phyloP scores from a whole-genome alignment of 345 rosid genomes.

The Moricandia moricandioides region DNA sequence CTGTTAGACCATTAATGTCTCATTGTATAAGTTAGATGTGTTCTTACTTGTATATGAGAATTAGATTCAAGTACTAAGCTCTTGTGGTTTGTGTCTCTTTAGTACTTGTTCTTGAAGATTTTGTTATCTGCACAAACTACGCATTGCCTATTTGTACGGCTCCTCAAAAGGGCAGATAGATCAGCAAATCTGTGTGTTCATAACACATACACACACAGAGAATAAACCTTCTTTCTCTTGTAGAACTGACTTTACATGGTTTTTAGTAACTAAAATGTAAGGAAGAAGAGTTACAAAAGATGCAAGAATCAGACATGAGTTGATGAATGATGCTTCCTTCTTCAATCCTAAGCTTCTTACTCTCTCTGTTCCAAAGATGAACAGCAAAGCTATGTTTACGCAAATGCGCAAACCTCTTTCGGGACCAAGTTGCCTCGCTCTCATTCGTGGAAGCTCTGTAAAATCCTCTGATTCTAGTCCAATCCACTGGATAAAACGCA shows the following conservation, averaged over 20 bases:
- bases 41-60: constrained; percentile 15
- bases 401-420: too few species aligned
- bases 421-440: too few species aligned
- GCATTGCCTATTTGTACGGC: constrained; percentile 8
- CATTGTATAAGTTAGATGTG: background rate
- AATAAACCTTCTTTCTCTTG: background rate
- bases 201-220: background rate
- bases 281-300: background rate
- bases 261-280: too few species aligned
- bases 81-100: background rate
- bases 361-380: too few species aligned
- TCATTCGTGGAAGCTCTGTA: too few species aligned
- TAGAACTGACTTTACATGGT: background rate
- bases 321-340: too few species aligned
- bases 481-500: too few species aligned
- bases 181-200: constrained; percentile 22
- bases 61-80: background rate
- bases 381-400: too few species aligned
- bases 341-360: too few species aligned
- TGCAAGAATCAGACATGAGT: too few species aligned
- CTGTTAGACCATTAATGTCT: background rate
- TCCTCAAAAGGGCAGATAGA: constrained; percentile 24
- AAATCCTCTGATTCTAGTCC: too few species aligned
- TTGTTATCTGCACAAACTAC: background rate
- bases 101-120: background rate